Evolutionary conservation across 2,329 filamentous ascomycete genomes (phyloP).

Genomic region (Colletotrichum truncatum): DNA sequence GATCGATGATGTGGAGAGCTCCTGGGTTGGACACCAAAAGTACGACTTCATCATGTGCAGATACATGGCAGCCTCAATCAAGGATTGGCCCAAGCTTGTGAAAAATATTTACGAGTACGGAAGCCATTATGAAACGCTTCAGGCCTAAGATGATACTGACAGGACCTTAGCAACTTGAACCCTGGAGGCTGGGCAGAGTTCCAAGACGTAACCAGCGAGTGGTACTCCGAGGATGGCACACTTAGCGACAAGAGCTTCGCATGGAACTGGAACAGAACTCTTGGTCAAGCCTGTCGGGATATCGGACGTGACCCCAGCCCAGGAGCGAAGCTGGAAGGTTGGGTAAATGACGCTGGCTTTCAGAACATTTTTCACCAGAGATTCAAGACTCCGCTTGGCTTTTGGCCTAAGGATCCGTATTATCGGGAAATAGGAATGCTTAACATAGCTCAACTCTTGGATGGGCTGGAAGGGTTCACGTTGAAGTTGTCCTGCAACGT

Average conservation of each 20-base stretch:
- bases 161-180: background rate
- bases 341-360: conserved; percentile 42
- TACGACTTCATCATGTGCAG: background rate
- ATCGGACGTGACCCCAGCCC: conserved; percentile 41
- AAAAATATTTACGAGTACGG: background rate
- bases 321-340: conserved; percentile 32
- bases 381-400: conserved; percentile 40
- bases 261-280: background rate
- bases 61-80: conserved; percentile 44
- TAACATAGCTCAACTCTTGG: background rate
- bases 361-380: conserved; percentile 37
- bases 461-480: background rate
- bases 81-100: conserved; percentile 19
- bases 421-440: conserved; percentile 42
- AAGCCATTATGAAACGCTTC: background rate
- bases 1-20: conserved; percentile 36
- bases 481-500: background rate
- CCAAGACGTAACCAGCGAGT: background rate
- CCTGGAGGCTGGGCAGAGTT: conserved; percentile 18
- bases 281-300: conserved; percentile 35
- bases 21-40: background rate
- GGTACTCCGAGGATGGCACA: background rate
- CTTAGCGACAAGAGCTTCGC: background rate
- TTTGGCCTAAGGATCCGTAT: conserved; percentile 49
- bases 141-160: background rate